Conservation (phyloP, 1,139 yeast genomes). For the Hansenula sp. region DNA sequence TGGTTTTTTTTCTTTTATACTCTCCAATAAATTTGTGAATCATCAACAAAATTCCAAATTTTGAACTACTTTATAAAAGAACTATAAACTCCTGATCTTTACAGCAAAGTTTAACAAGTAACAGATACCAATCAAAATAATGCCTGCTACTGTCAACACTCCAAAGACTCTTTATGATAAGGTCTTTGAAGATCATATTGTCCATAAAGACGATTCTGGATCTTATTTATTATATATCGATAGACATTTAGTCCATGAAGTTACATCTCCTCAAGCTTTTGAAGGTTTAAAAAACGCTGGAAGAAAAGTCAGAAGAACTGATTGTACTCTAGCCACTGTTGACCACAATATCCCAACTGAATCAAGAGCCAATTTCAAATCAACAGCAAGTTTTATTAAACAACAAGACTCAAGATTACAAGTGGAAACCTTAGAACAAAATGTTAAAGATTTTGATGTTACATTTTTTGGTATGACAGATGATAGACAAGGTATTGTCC, state of each 20-base stretch:
- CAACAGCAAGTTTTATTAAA: constrained; percentile 76
- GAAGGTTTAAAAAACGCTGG: constrained; percentile 90
- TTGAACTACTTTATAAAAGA: not conserved
- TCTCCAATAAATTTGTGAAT: not conserved
- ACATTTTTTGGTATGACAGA: constrained; percentile 95
- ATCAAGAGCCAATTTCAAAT: constrained; percentile 71
- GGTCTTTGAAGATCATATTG: constrained; percentile 92
- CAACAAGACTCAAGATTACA: constrained; percentile 91
- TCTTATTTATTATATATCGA: constrained; percentile 86
- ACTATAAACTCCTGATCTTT: too few relatives aligned
- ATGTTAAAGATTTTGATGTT: constrained; percentile 84
- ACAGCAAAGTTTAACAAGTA: too few relatives aligned
- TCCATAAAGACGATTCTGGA: constrained; percentile 83
- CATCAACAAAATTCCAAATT: not conserved
- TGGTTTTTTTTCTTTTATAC: not conserved
- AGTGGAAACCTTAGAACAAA: constrained; percentile 87
- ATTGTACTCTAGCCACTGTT: constrained; percentile 95
- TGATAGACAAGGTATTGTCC: constrained; percentile 94
- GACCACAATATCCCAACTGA: constrained; percentile 97
- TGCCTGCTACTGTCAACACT: constrained; percentile 21
- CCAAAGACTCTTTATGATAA: constrained; percentile 88
- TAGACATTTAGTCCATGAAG: constrained; percentile 96
- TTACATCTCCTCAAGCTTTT: constrained; percentile 97
- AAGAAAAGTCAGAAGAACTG: constrained; percentile 83
- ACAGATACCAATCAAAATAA: constrained; percentile 5